Percentiles rank a stretch among this genome's conserved stretches.
Evolutionary conservation across 805 yeast genomes (phyloP).

Genomic region (Allodekkera sacchari): DNA sequence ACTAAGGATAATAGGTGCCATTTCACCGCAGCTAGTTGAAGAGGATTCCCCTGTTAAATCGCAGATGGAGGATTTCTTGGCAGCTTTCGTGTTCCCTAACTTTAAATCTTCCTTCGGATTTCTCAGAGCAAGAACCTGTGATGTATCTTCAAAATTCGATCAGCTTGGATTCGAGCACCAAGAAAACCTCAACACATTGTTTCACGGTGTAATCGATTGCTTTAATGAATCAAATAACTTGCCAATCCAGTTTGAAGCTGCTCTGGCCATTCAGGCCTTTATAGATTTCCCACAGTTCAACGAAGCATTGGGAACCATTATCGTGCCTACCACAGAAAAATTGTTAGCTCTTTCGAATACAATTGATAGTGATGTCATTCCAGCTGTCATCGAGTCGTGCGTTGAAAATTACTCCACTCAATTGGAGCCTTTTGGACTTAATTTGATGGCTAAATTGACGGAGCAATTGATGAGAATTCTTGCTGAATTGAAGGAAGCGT

Average conservation of each 20-base stretch:
- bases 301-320: conserved; percentile 56
- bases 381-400: conserved; percentile 91
- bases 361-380: conserved; percentile 78
- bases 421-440: conserved; percentile 83
- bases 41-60: conserved; percentile 47
- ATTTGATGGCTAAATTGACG: conserved; percentile 48
- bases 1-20: conserved; percentile 67
- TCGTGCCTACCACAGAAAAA: conserved; percentile 76
- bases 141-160: conserved; percentile 57
- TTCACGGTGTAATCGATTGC: conserved; percentile 38
- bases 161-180: conserved; percentile 43
- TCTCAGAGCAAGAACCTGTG: conserved; percentile 68
- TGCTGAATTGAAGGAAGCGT: conserved; percentile 58
- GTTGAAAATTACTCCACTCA: conserved; percentile 85
- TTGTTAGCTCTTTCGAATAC: conserved; percentile 66
- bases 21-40: conserved; percentile 49
- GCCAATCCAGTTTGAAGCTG: conserved; percentile 79
- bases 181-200: conserved; percentile 28
- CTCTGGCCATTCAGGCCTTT: conserved; percentile 78
- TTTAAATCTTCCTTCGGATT: conserved; percentile 55
- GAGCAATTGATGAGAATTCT: conserved; percentile 72
- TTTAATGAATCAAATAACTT: conserved; percentile 42
- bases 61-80: conserved; percentile 65
- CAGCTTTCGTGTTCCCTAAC: conserved; percentile 60
- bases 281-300: conserved; percentile 57